A percentile compares a stretch with the other conserved stretches of the same genome.
These are phyloP conservation scores for Mucor racemosus DNA, from an alignment of 371 early-diverging fungal genomes.

Conservation along the genomic window DNA sequence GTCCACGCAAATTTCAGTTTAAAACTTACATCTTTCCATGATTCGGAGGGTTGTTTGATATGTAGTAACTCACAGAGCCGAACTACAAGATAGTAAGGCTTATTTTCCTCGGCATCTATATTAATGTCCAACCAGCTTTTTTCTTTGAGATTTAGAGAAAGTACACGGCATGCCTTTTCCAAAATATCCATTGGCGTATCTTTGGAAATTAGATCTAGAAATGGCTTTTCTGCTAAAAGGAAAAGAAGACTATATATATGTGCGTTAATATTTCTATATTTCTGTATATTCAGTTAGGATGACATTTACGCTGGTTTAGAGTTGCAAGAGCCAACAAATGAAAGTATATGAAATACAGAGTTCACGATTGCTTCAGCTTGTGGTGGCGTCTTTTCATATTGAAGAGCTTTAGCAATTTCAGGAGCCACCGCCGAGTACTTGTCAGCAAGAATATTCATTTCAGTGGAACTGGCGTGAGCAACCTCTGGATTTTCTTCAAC, in stretches of 20 bases:
- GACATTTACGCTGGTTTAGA: background rate
- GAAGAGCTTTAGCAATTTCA: background rate
- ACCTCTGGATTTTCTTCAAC: background rate
- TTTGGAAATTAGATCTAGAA: background rate
- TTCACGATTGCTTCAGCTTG: background rate
- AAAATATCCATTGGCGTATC: background rate
- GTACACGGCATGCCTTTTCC: background rate
- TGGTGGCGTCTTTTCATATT: background rate
- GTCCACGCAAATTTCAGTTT: too few species aligned
- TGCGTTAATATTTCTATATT: background rate
- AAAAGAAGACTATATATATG: background rate
- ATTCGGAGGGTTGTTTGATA: too few species aligned
- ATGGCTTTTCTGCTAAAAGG: background rate
- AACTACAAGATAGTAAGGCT: too few species aligned
- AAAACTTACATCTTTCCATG: too few species aligned
- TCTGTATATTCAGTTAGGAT: background rate
- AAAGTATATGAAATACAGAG: background rate
- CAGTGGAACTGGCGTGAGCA: background rate
- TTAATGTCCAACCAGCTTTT: background rate
- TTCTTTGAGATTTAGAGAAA: background rate
- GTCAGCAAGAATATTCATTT: background rate
- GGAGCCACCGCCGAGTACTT: background rate
- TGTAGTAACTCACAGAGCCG: too few species aligned
- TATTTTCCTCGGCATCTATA: background rate
- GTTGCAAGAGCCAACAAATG: background rate